phyloP scores from a whole-genome alignment of 805 yeast species.

The Deakozyma indianensis region DNA sequence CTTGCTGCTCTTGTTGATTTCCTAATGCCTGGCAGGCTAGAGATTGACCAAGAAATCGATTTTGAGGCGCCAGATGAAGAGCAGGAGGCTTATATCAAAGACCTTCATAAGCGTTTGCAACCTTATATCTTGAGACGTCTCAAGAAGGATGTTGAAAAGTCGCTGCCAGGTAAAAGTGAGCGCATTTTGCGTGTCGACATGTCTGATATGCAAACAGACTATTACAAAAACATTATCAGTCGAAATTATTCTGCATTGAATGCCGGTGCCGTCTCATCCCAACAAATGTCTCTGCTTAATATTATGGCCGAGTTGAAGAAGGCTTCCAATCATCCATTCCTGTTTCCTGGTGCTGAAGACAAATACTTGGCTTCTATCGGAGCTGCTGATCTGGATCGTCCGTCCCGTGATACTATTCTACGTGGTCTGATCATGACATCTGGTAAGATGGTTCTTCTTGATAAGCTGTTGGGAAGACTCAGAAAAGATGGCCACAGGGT shows the following conservation, averaged over 20 bases:
- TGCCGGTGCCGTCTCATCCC: constrained; percentile 59
- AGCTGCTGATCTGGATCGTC: constrained; percentile 37
- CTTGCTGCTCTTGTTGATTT: constrained; percentile 90
- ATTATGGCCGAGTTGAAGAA: constrained; percentile 93
- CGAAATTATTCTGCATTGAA: constrained; percentile 85
- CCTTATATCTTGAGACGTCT: constrained; percentile 88
- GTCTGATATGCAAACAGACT: constrained; percentile 88
- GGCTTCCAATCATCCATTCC: constrained; percentile 93
- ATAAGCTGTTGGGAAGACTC: constrained; percentile 71
- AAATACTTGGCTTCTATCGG: constrained; percentile 39
- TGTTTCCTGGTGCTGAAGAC: constrained; percentile 87
- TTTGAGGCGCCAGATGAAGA: constrained; percentile 77
- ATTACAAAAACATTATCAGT: constrained; percentile 85
- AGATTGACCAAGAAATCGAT: constrained; percentile 88
- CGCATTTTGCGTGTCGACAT: constrained; percentile 89
- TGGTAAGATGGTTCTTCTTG: constrained; percentile 94
- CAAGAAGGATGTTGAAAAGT: constrained; percentile 94
- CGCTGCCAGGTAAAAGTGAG: constrained; percentile 90
- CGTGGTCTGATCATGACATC: constrained; percentile 94
- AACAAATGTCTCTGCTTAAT: constrained; percentile 76
- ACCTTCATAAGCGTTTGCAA: constrained; percentile 68
- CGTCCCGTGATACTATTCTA: constrained; percentile 62
- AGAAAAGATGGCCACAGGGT: constrained; percentile 94
- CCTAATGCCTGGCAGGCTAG: constrained; percentile 87
- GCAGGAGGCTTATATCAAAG: constrained; percentile 81